phyloP scores from a whole-genome alignment of 176 grass and related monocot species.

The Oryza coarctata region DNA sequence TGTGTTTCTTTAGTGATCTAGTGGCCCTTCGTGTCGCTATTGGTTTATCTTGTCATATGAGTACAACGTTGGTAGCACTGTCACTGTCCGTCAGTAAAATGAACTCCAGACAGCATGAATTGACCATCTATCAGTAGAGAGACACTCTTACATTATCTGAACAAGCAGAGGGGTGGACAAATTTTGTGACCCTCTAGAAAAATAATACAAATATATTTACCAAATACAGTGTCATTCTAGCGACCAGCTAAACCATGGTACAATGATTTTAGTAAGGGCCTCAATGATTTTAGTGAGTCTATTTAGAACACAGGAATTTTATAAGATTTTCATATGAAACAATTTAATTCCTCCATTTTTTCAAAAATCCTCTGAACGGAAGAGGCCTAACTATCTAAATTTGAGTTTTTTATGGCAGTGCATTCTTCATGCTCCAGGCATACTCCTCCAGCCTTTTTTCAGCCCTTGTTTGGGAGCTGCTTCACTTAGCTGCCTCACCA shows the following conservation, averaged over 20 bases:
- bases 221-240: no score
- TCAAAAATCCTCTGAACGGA: no score
- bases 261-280: no score
- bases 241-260: background rate
- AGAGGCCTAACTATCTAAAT: background rate
- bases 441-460: conserved; percentile 52
- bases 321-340: no score
- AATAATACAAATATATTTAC: background rate
- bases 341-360: no score
- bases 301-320: no score
- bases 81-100: background rate
- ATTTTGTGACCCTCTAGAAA: background rate
- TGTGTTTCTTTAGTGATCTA: no score
- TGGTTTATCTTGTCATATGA: background rate
- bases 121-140: background rate
- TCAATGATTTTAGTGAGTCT: no score
- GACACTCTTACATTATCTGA: background rate
- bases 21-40: background rate
- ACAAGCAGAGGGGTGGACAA: no score
- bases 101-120: background rate
- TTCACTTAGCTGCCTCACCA: conserved; percentile 73
- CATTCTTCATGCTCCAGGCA: conserved; percentile 55
- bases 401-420: conserved; percentile 38
- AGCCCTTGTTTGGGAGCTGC: conserved; percentile 62
- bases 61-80: background rate